Evolutionary conservation across 2,329 filamentous ascomycete species (phyloP).

Genomic region (Trichoderma afroharzianum): DNA sequence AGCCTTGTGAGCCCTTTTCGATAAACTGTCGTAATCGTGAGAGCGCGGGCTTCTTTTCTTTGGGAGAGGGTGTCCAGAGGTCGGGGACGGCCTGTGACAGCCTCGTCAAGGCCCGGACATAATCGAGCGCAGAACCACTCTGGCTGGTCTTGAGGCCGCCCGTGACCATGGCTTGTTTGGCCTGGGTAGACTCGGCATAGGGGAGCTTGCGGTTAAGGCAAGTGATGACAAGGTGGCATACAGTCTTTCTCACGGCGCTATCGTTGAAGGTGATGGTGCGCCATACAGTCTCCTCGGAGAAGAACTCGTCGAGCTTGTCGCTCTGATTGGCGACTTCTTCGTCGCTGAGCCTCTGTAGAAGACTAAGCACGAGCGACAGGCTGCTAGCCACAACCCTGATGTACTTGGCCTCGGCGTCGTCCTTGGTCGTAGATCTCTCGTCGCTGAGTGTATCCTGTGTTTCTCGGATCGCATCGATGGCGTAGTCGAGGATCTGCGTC

Average conservation of each 20-base stretch:
- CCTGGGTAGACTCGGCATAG: constrained; percentile 46
- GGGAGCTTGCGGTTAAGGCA: constrained; percentile 49
- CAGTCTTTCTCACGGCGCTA: constrained; percentile 46
- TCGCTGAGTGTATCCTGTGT: constrained; percentile 81
- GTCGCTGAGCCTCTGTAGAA: constrained; percentile 47
- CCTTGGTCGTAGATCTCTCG: constrained; percentile 74
- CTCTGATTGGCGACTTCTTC: constrained; percentile 58
- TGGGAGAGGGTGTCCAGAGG: constrained; percentile 62
- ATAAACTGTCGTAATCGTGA: constrained; percentile 67
- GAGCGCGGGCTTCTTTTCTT: constrained; percentile 51
- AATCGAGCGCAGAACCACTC: constrained; percentile 67
- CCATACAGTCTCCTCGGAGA: constrained; percentile 66
- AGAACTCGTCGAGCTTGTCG: constrained; percentile 60
- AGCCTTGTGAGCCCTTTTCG: constrained; percentile 80
- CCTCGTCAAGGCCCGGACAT: constrained; percentile 61
- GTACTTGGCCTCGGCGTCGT: constrained; percentile 85
- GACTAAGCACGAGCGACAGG: constrained; percentile 51
- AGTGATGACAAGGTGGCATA: constrained; percentile 48
- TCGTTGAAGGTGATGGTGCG: constrained; percentile 62
- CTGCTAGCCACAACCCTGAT: constrained; percentile 63
- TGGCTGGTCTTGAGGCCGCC: constrained; percentile 73
- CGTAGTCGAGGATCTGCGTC: constrained; percentile 74
- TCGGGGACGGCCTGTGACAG: constrained; percentile 64
- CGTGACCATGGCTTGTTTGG: constrained; percentile 60
- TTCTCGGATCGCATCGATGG: constrained; percentile 75